A percentile compares a stretch with the other conserved stretches of the same genome.
phyloP scores from a whole-genome alignment of 2,329 filamentous ascomycete genomes.

The Fusarium sp. region DNA sequence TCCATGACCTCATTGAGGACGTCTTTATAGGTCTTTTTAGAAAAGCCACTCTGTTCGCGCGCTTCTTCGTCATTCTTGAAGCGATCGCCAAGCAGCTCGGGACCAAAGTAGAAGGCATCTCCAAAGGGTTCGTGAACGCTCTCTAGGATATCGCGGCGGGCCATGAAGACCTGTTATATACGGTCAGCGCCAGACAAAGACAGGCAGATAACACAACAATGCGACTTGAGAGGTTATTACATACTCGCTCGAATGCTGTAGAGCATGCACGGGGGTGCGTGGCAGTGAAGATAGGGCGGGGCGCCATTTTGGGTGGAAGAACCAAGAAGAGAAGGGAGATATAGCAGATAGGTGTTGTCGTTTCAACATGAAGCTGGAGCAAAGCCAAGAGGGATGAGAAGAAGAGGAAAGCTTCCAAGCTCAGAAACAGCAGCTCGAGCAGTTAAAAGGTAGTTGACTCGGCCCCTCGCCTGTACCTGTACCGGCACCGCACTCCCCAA shows the following conservation, averaged over 20 bases:
- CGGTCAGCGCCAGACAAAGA: slow-evolving; percentile 12
- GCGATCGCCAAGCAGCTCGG: slow-evolving; percentile 83
- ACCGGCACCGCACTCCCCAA: background rate
- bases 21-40: slow-evolving; percentile 76
- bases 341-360: slow-evolving; percentile 44
- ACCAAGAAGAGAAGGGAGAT: slow-evolving; percentile 46
- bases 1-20: slow-evolving; percentile 81
- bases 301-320: slow-evolving; percentile 67
- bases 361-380: slow-evolving; percentile 43
- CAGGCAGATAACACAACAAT: background rate
- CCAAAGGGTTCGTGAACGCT: slow-evolving; percentile 97
- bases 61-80: slow-evolving; percentile 75
- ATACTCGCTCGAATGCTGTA: slow-evolving; percentile 94
- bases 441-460: slow-evolving; percentile 32
- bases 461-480: slow-evolving; percentile 1
- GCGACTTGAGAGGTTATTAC: slow-evolving; percentile 43
- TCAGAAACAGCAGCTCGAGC: slow-evolving; percentile 30
- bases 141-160: slow-evolving; percentile 80
- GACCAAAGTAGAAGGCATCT: slow-evolving; percentile 95
- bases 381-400: slow-evolving; percentile 29
- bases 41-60: slow-evolving; percentile 72
- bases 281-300: slow-evolving; percentile 82
- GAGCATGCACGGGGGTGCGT: slow-evolving; percentile 96
- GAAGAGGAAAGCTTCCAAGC: slow-evolving; percentile 12
- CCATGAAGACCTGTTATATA: slow-evolving; percentile 87